phyloP scores from a whole-genome alignment of 2,329 filamentous ascomycete genomes.

The Cercospora canescens region DNA sequence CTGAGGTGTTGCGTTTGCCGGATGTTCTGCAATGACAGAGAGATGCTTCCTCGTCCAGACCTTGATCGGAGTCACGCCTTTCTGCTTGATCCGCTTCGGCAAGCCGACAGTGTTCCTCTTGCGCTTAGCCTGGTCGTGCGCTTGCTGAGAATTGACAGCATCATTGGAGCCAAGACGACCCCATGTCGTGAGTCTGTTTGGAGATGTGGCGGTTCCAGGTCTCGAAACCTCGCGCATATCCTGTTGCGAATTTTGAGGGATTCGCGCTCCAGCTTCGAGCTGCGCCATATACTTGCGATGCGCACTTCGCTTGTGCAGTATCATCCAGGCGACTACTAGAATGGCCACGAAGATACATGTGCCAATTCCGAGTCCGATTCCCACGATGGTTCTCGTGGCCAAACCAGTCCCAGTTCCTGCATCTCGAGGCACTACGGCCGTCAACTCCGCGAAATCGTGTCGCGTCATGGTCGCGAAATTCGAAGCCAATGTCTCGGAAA shows the following conservation, averaged over 20 bases:
- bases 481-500: neutral
- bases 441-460: neutral
- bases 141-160: constrained; percentile 27
- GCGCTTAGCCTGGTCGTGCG: constrained; percentile 12
- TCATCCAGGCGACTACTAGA: constrained; percentile 25
- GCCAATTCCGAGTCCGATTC: constrained; percentile 33
- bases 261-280: constrained; percentile 26
- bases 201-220: constrained; percentile 20
- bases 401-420: neutral
- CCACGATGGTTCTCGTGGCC: constrained; percentile 22
- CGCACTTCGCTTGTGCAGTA: constrained; percentile 24
- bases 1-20: constrained; percentile 27
- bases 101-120: constrained; percentile 27
- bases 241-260: constrained; percentile 14
- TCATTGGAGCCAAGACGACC: constrained; percentile 44
- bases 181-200: constrained; percentile 36
- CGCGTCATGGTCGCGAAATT: constrained; percentile 11
- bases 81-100: constrained; percentile 27
- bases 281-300: constrained; percentile 30
- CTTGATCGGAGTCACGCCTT: constrained; percentile 24
- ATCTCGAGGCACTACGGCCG: neutral
- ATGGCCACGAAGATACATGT: constrained; percentile 28
- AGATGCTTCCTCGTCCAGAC: constrained; percentile 30
- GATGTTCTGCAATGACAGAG: constrained; percentile 43
- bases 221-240: constrained; percentile 25